Evolutionary conservation across 2,329 filamentous ascomycete genomes (phyloP).

Genomic region (Colletotrichum paranaense): DNA sequence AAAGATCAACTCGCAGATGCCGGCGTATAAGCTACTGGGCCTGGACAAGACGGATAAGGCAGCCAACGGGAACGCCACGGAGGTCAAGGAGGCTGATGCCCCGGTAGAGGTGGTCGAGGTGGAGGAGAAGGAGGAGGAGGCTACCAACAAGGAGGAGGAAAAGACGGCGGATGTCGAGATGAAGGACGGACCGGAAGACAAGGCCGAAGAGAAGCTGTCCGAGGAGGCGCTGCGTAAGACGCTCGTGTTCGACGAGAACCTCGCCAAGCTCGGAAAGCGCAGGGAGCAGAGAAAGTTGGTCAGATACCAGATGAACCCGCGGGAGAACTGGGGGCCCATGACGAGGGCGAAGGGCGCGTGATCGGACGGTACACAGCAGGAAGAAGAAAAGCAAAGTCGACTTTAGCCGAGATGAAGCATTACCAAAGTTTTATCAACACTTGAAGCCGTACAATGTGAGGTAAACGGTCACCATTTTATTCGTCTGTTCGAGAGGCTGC

Average conservation of each 20-base stretch:
- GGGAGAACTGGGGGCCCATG: slow-evolving; percentile 95
- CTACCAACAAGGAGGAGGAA: slow-evolving; percentile 38
- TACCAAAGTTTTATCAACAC: not conserved
- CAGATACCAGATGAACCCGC: slow-evolving; percentile 90
- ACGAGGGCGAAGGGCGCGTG: slow-evolving; percentile 66
- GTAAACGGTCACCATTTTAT: not conserved
- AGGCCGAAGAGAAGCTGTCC: slow-evolving; percentile 33
- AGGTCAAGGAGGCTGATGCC: slow-evolving; percentile 32
- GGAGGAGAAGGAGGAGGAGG: slow-evolving; percentile 37
- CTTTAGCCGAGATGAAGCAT: slow-evolving; percentile 7
- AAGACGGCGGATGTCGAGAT: slow-evolving; percentile 52
- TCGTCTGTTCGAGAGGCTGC: not conserved
- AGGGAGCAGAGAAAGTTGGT: slow-evolving; percentile 76
- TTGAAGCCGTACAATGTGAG: slow-evolving; percentile 10
- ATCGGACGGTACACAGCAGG: slow-evolving; percentile 51
- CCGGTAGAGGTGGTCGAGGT: slow-evolving; percentile 47
- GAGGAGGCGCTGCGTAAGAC: slow-evolving; percentile 66
- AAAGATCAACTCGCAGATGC: slow-evolving; percentile 74
- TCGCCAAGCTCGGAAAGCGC: slow-evolving; percentile 81
- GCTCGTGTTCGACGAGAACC: slow-evolving; percentile 77
- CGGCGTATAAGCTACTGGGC: slow-evolving; percentile 77
- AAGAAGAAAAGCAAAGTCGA: not conserved
- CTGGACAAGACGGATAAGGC: slow-evolving; percentile 46
- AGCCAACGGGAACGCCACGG: slow-evolving; percentile 41
- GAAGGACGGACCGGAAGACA: slow-evolving; percentile 37